Conservation (phyloP, 2,329 filamentous ascomycete genomes). For the Pyrenophora seminiperda region DNA sequence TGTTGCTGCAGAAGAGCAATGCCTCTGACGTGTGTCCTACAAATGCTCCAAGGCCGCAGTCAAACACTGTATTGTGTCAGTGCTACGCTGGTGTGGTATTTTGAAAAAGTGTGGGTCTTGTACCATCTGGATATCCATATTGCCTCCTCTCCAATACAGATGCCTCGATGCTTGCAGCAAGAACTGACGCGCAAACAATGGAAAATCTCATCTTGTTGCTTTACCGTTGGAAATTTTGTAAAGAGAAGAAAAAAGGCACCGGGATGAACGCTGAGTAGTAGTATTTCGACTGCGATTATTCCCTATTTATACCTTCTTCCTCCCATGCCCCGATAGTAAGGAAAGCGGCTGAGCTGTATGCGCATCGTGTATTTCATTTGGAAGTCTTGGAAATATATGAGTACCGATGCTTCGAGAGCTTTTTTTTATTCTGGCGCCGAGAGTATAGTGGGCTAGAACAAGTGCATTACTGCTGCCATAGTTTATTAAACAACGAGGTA, state of each 20-base stretch:
- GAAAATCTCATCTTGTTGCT: constrained; percentile 31
- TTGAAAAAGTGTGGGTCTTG: background rate
- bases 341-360: constrained; percentile 17
- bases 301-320: constrained; percentile 31
- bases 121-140: constrained; percentile 32
- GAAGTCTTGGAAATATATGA: constrained; percentile 41
- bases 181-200: constrained; percentile 27
- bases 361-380: constrained; percentile 38
- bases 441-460: constrained; percentile 24
- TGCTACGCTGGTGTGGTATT: background rate
- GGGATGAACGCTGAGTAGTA: constrained; percentile 7
- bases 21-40: constrained; percentile 39
- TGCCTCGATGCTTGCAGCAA: constrained; percentile 31
- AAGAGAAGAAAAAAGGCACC: constrained; percentile 11
- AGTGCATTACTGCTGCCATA: constrained; percentile 14
- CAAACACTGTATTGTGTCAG: constrained; percentile 22
- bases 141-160: constrained; percentile 32
- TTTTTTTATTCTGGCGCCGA: constrained; percentile 15
- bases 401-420: constrained; percentile 19
- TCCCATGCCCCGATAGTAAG: background rate
- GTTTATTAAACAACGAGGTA: constrained; percentile 24
- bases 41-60: constrained; percentile 40
- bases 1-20: constrained; percentile 36
- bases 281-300: constrained; percentile 9
- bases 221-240: background rate